Conservation (phyloP, 768 basidiomycete species). For the Auriscalpium vulgare region DNA sequence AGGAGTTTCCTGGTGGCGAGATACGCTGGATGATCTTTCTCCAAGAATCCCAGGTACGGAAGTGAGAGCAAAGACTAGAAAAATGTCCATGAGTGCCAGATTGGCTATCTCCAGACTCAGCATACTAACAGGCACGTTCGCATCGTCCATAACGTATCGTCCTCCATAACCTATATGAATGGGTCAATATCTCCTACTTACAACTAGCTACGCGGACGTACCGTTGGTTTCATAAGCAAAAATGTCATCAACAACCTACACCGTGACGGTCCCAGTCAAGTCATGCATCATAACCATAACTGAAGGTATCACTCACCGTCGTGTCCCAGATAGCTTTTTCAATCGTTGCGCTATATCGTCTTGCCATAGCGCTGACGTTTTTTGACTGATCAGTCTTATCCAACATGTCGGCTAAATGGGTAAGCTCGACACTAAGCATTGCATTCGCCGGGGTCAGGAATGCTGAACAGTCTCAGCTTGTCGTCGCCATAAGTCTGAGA, state of each 20-base stretch:
- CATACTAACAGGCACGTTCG: constrained; percentile 65
- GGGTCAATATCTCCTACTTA: not conserved
- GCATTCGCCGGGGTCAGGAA: constrained; percentile 77
- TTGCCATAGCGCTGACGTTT: constrained; percentile 48
- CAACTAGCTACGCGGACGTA: constrained; percentile 10
- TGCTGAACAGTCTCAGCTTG: constrained; percentile 29
- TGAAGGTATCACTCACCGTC: constrained; percentile 31
- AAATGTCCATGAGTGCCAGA: not conserved
- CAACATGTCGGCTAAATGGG: constrained; percentile 50
- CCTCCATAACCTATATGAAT: constrained; percentile 47
- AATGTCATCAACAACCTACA: constrained; percentile 50
- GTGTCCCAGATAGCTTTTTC: constrained; percentile 52
- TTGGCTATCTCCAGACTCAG: not conserved
- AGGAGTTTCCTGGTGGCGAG: constrained; percentile 55
- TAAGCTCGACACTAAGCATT: constrained; percentile 71
- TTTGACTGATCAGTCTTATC: constrained; percentile 38
- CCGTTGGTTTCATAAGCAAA: constrained; percentile 79
- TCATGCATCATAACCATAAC: constrained; percentile 10
- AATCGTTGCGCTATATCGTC: constrained; percentile 50
- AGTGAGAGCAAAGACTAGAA: constrained; percentile 65
- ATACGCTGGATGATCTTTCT: constrained; percentile 50
- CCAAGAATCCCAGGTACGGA: constrained; percentile 72
- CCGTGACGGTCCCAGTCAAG: not conserved
- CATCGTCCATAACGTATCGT: constrained; percentile 78
- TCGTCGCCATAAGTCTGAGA: too few relatives aligned